Evolutionary conservation across 1,284 basidiomycete genomes (phyloP).

Genomic region (Boletus semigastroideus): DNA sequence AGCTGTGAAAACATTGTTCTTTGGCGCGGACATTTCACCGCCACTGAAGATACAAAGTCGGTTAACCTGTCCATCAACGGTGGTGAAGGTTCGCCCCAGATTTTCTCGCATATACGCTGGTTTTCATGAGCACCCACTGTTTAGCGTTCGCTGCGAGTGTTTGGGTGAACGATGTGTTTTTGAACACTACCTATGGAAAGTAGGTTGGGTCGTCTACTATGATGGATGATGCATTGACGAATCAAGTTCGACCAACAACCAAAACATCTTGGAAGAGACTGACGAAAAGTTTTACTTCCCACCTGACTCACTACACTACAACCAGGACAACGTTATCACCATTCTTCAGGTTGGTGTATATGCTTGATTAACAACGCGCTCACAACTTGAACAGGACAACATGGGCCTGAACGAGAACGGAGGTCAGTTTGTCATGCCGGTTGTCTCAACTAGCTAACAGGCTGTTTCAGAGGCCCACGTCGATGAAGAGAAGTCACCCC

Average conservation of each 20-base stretch:
- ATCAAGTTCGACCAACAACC: slow-evolving; percentile 61
- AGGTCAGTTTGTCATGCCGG: slow-evolving; percentile 33
- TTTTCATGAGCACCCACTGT: slow-evolving; percentile 1
- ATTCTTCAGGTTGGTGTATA: slow-evolving; percentile 56
- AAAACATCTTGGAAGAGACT: slow-evolving; percentile 56
- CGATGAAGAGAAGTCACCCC: slow-evolving; percentile 59
- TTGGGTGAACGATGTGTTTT: slow-evolving; percentile 75
- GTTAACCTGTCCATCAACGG: slow-evolving; percentile 77
- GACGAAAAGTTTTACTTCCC: slow-evolving; percentile 67
- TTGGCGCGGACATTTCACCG: slow-evolving; percentile 78
- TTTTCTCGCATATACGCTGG: not conserved
- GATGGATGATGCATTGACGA: slow-evolving; percentile 4
- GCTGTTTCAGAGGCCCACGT: slow-evolving; percentile 16
- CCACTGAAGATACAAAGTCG: slow-evolving; percentile 55
- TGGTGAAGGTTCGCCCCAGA: slow-evolving; percentile 56
- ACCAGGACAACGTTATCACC: slow-evolving; percentile 71
- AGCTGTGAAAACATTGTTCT: slow-evolving; percentile 79
- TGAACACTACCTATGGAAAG: slow-evolving; percentile 73
- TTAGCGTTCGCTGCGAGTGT: slow-evolving; percentile 73
- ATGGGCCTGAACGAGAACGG: slow-evolving; percentile 72
- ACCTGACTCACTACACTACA: slow-evolving; percentile 43
- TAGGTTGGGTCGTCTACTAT: slow-evolving; percentile 30
- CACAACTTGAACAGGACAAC: slow-evolving; percentile 54
- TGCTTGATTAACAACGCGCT: not conserved
- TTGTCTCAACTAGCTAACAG: slow-evolving; percentile 15